These are phyloP conservation scores for Phalaenopsis hybrid DNA, from an alignment of 116 monocot genomes.

Conservation along the genomic window DNA sequence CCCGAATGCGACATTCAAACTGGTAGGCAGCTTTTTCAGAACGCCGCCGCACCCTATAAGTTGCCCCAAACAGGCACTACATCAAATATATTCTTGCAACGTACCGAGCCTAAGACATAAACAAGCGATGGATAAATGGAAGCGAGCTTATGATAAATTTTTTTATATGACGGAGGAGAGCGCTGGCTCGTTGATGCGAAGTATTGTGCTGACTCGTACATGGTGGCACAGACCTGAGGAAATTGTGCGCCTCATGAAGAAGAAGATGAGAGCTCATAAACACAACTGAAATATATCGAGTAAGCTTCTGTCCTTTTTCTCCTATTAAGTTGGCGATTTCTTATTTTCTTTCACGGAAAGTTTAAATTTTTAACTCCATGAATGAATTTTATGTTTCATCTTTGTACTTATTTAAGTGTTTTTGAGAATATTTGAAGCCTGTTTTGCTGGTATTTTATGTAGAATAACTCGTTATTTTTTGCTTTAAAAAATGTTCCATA, in stretches of 20 bases:
- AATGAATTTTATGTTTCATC: no score
- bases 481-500: no score
- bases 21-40: no score
- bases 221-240: constrained; percentile 41
- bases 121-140: constrained; percentile 39
- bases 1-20: constrained; percentile 10
- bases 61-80: constrained; percentile 18
- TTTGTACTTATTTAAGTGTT: no score
- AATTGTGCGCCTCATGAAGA: constrained; percentile 10
- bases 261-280: not conserved
- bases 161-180: constrained; percentile 4
- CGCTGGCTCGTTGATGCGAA: constrained; percentile 38
- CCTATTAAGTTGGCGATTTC: no score
- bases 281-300: not conserved
- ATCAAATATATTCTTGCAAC: constrained; percentile 49
- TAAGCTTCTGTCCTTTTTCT: not conserved
- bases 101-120: constrained; percentile 37
- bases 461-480: no score
- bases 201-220: constrained; percentile 33
- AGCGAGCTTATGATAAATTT: constrained; percentile 23
- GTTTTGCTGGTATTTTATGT: no score
- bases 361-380: no score
- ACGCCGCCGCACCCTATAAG: no score
- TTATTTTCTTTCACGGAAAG: no score
- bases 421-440: no score